Evolutionary conservation across 1,284 basidiomycete genomes (phyloP), one percentile per base, ranked within the genome.

Genomic region (Sutorius eximius): DNA sequence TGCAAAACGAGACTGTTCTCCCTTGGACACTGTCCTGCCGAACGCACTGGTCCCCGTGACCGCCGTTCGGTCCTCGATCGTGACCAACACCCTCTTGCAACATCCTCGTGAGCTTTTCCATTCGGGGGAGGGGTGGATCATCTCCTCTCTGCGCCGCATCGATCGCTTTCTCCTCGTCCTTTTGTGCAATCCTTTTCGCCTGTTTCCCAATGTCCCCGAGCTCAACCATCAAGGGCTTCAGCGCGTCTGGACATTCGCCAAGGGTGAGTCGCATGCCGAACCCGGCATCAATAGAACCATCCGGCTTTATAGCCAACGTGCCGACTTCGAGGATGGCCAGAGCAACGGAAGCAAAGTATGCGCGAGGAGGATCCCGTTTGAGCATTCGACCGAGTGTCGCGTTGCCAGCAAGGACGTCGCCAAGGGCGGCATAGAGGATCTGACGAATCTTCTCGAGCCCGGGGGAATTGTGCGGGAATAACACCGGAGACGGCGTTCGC

Each of bases 351-450:
- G 86, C 83, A 63, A 89, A 93, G 75, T 91, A 92, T 0, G 88
- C 89, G 20, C 86, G 79, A 0, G 86, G 72, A 0, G 84, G 82
- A 63, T 91, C 87, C 12, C 64, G 62, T n/a, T 73, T 73, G 56
- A 92, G 77, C 8, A 87, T 75, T 0, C 63, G 56, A 4, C 78
- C 77, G 9, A 93, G 75, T 7, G 77, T 73, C 0, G 80, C 77
- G 16, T 76, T 77, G 3, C 73, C 72, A 45, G 82, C 78, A 45
- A 93, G 75, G 1, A 81, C 83, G 57, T 89, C 87, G 0, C 79
- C 87, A 9, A 92, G 75, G 1, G 87, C 82, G 0, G 89, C 88
- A 69, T 91, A 93, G 5, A 93, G 78, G 0, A 89, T 91, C 68
- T 92, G 89, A 32, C 90, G 85, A 56, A 92, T 91, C 64, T 87